Percentiles rank a stretch among this genome's conserved stretches.
phyloP scores from a whole-genome alignment of 805 yeast species.

The Candida argentea region DNA sequence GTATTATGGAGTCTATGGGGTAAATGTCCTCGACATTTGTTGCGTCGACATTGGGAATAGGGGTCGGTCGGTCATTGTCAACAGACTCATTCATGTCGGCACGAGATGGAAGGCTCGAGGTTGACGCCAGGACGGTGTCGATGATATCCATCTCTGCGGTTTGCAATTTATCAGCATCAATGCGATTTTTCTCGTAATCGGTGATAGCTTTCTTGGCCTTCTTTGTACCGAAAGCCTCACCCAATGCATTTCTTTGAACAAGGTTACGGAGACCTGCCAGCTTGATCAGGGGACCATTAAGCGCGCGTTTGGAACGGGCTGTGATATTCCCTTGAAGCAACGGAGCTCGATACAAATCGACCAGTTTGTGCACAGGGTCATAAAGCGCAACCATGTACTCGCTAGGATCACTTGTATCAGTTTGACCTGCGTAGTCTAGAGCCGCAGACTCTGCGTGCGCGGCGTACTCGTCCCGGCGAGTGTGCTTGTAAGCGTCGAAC shows the following conservation, averaged over 20 bases:
- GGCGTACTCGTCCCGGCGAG: constrained; percentile 31
- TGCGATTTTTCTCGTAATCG: constrained; percentile 70
- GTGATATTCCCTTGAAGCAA: constrained; percentile 53
- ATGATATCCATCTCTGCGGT: constrained; percentile 72
- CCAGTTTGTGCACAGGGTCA: constrained; percentile 53
- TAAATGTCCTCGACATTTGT: constrained; percentile 75
- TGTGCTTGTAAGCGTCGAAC: constrained; percentile 54
- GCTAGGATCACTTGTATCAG: constrained; percentile 23
- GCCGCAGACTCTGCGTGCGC: constrained; percentile 73
- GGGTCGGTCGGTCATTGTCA: constrained; percentile 72
- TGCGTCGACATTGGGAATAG: constrained; percentile 68
- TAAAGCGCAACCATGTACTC: constrained; percentile 69
- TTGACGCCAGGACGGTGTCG: constrained; percentile 62
- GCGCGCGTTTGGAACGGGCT: constrained; percentile 47
- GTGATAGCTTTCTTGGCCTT: constrained; percentile 86
- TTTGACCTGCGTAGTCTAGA: constrained; percentile 62
- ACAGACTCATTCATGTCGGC: constrained; percentile 48
- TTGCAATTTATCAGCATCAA: constrained; percentile 75
- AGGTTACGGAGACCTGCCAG: constrained; percentile 41
- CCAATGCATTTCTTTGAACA: constrained; percentile 71
- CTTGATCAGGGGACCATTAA: constrained; percentile 54
- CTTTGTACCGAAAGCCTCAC: constrained; percentile 95
- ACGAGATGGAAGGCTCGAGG: constrained; percentile 65
- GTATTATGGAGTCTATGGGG: constrained; percentile 62
- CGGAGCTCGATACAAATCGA: constrained; percentile 57